Conservation (phyloP, 1,284 basidiomycete species). For the Melampsora occidentalis region DNA sequence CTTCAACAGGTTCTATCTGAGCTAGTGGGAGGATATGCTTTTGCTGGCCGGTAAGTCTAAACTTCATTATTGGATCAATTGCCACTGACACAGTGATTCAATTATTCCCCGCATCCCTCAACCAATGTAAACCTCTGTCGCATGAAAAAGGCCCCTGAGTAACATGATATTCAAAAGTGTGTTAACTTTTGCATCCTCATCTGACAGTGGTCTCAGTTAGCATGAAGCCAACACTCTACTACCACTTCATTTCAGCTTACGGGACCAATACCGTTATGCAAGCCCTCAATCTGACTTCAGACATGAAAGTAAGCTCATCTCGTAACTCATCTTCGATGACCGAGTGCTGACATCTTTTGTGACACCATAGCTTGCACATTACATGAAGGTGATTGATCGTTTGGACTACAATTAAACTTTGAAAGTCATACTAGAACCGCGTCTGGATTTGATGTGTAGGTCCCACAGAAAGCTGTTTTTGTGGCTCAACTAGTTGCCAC, state of each 20-base stretch:
- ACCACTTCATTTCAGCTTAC: constrained; percentile 20
- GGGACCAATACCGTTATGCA: constrained; percentile 33
- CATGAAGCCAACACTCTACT: neutral
- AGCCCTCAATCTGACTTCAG: constrained; percentile 30
- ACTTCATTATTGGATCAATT: neutral
- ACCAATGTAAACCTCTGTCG: no score
- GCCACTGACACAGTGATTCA: neutral
- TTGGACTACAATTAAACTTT: neutral
- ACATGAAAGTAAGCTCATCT: constrained; percentile 27
- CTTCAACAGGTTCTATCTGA: constrained; percentile 26
- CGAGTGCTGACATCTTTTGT: neutral
- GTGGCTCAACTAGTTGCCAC: constrained; percentile 31
- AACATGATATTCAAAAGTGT: constrained; percentile 42
- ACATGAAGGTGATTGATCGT: constrained; percentile 27
- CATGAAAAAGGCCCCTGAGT: constrained; percentile 18
- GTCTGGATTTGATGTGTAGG: neutral
- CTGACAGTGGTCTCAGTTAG: neutral
- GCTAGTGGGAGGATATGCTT: constrained; percentile 34
- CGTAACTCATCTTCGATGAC: neutral
- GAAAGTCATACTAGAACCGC: neutral
- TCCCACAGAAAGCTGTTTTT: constrained; percentile 31
- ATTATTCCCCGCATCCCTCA: neutral
- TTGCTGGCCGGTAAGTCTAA: constrained; percentile 18
- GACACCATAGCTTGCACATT: constrained; percentile 34
- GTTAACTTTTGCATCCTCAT: neutral